Conservation (phyloP, 768 basidiomycete genomes). For the Lactifluus pinguis region DNA sequence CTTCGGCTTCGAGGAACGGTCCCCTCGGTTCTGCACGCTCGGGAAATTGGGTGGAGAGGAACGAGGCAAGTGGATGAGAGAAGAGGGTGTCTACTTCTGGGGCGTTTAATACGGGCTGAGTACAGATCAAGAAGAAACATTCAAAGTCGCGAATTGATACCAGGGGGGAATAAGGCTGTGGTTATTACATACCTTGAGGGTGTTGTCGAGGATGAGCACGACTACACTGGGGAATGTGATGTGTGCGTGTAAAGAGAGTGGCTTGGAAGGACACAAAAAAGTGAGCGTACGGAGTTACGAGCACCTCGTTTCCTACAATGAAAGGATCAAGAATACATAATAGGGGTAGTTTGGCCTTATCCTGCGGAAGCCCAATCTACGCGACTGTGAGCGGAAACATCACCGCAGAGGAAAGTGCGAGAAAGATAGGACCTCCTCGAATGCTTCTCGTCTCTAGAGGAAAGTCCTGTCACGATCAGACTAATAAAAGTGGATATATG, state of each 20-base stretch:
- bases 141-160: background rate
- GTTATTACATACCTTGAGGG: conserved; percentile 48
- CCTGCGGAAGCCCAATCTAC: conserved; percentile 76
- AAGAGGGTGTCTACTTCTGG: conserved; percentile 76
- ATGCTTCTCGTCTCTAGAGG: conserved; percentile 72
- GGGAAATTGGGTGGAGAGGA: conserved; percentile 51
- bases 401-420: background rate
- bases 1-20: conserved; percentile 37
- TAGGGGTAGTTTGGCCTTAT: conserved; percentile 59
- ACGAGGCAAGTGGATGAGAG: conserved; percentile 73
- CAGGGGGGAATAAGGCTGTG: conserved; percentile 13
- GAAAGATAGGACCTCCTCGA: conserved; percentile 59
- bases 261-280: background rate
- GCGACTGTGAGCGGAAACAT: background rate
- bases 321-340: conserved; percentile 77
- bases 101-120: conserved; percentile 68
- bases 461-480: background rate
- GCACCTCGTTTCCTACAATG: conserved; percentile 55
- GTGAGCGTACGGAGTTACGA: conserved; percentile 74
- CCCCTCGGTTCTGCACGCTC: conserved; percentile 1
- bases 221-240: conserved; percentile 49
- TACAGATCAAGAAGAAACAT: background rate
- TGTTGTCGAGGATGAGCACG: conserved; percentile 74
- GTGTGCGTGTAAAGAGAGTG: background rate
- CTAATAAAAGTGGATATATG: background rate